Conservation (phyloP, 1,284 basidiomycete genomes). For the Sanghuangporus sanghuang region DNA sequence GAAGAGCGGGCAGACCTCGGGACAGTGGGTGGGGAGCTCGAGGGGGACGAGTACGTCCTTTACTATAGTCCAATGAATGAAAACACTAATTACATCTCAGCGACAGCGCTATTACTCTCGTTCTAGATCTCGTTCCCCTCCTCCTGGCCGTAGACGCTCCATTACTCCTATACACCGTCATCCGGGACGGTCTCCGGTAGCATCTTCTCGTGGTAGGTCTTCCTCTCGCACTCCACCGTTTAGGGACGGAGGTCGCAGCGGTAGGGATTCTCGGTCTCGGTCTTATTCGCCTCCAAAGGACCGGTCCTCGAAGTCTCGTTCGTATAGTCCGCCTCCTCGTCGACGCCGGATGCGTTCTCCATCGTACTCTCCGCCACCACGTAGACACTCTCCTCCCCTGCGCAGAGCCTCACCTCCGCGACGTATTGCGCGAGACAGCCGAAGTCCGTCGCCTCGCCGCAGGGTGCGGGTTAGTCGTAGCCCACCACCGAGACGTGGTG, state of each 20-base stretch:
- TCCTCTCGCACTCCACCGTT: constrained; percentile 12
- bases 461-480: constrained; percentile 27
- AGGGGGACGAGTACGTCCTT: constrained; percentile 40
- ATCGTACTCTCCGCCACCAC: constrained; percentile 29
- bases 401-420: constrained; percentile 29
- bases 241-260: constrained; percentile 8
- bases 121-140: constrained; percentile 16
- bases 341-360: constrained; percentile 19
- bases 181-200: constrained; percentile 22
- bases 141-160: constrained; percentile 13
- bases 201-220: constrained; percentile 20
- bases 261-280: constrained; percentile 24
- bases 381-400: constrained; percentile 50
- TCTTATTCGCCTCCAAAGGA: constrained; percentile 30
- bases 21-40: constrained; percentile 38
- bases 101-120: constrained; percentile 23
- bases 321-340: constrained; percentile 28
- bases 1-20: constrained; percentile 33
- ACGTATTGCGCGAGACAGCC: constrained; percentile 23
- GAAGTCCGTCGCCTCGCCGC: constrained; percentile 14
- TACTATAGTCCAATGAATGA: background rate
- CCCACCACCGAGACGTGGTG: constrained; percentile 26
- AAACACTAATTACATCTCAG: constrained; percentile 20
- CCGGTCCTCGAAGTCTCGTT: constrained; percentile 28
- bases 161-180: constrained; percentile 19